Conservation (phyloP, 306 rosid genomes). For the Rosa lucieae region DNA sequence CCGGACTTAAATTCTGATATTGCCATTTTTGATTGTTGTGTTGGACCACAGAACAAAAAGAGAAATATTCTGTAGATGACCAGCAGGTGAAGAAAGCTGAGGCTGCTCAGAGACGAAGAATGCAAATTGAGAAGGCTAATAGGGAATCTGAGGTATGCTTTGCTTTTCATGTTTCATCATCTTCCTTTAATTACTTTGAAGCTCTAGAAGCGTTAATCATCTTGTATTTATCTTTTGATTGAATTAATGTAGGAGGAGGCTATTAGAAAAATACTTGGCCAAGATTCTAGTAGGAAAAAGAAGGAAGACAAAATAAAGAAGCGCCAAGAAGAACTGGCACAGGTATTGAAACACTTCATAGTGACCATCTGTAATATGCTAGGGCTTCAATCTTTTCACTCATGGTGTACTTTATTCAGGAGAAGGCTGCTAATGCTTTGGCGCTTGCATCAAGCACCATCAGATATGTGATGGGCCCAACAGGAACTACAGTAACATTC, state of each 20-base stretch:
- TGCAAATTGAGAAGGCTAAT: slow-evolving; percentile 94
- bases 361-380: not conserved
- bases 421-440: slow-evolving; percentile 75
- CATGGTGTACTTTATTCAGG: slow-evolving; percentile 43
- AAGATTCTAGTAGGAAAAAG: slow-evolving; percentile 93
- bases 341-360: slow-evolving; percentile 43
- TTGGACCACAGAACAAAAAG: slow-evolving; percentile 74
- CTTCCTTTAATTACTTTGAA: slow-evolving; percentile 14
- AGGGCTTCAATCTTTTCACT: not conserved
- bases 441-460: slow-evolving; percentile 63
- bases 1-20: slow-evolving; percentile 22
- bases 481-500: slow-evolving; percentile 69
- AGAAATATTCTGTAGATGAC: slow-evolving; percentile 76
- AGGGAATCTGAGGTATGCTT: slow-evolving; percentile 81
- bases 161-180: slow-evolving; percentile 9
- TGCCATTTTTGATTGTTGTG: slow-evolving; percentile 23
- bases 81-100: slow-evolving; percentile 91
- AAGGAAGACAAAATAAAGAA: slow-evolving; percentile 87
- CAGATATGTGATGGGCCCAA: slow-evolving; percentile 68
- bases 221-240: slow-evolving; percentile 9
- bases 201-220: not conserved
- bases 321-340: slow-evolving; percentile 88
- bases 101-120: slow-evolving; percentile 86
- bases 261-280: slow-evolving; percentile 93
- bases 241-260: slow-evolving; percentile 73